Evolutionary conservation across 805 yeast species (phyloP).

Genomic region (Cyberlindnera mississippiensis): DNA sequence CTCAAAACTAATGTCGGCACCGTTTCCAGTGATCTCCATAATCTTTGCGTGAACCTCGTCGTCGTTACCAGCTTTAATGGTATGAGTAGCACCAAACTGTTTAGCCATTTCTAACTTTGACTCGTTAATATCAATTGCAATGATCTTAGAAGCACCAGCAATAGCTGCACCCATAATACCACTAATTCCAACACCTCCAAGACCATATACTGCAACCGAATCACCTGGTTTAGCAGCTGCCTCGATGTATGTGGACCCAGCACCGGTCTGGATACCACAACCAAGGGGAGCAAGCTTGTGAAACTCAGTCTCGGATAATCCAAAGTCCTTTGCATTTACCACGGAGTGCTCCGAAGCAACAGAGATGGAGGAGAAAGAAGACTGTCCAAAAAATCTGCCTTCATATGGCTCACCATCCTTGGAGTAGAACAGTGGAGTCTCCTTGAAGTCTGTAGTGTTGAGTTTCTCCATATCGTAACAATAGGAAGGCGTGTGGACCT

Average conservation of each 20-base stretch:
- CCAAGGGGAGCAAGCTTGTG: slow-evolving; percentile 7
- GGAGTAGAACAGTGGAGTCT: neutral
- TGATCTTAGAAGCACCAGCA: slow-evolving; percentile 67
- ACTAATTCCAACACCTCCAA: slow-evolving; percentile 75
- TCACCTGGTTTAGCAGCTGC: slow-evolving; percentile 6
- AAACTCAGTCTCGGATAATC: slow-evolving; percentile 3
- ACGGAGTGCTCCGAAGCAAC: slow-evolving; percentile 3
- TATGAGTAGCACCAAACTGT: slow-evolving; percentile 60
- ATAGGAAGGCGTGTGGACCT: neutral
- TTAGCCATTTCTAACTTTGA: slow-evolving; percentile 60
- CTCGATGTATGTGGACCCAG: slow-evolving; percentile 7
- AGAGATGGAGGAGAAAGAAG: slow-evolving; percentile 2
- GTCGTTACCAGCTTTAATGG: slow-evolving; percentile 29
- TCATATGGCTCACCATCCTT: slow-evolving; percentile 1
- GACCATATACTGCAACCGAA: slow-evolving; percentile 8
- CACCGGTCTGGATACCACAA: slow-evolving; percentile 14
- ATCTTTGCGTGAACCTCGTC: slow-evolving; percentile 7
- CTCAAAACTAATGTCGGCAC: slow-evolving; percentile 11
- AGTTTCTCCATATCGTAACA: neutral
- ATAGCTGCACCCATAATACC: slow-evolving; percentile 68
- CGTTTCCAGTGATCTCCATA: slow-evolving; percentile 10
- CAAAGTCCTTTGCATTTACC: slow-evolving; percentile 3
- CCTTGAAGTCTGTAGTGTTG: neutral
- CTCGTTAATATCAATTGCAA: slow-evolving; percentile 63
- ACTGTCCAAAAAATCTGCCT: slow-evolving; percentile 12